These are phyloP conservation scores for Ceriops decandra DNA, from an alignment of 345 rosid species.

Conservation along the genomic window DNA sequence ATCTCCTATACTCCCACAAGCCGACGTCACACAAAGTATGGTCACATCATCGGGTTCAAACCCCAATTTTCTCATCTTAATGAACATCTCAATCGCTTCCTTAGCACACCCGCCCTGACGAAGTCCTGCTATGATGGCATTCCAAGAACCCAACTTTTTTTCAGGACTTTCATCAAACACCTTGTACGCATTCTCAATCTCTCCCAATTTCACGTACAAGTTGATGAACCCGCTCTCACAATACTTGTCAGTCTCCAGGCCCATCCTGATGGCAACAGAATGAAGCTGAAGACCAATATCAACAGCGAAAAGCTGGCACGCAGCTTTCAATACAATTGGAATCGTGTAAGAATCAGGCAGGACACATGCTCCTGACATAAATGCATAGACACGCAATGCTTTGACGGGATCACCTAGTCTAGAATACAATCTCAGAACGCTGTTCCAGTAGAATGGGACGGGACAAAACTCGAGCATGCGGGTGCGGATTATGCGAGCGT, in stretches of 20 bases:
- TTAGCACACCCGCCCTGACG: slow-evolving; percentile 48
- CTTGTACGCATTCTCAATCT: slow-evolving; percentile 43
- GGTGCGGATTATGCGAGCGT: slow-evolving; percentile 50
- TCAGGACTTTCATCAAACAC: slow-evolving; percentile 69
- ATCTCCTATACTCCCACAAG: slow-evolving; percentile 75
- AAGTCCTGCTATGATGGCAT: slow-evolving; percentile 65
- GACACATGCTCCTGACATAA: slow-evolving; percentile 54
- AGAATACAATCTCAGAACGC: slow-evolving; percentile 63
- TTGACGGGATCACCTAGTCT: slow-evolving; percentile 49
- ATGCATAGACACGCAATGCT: slow-evolving; percentile 40
- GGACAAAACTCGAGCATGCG: slow-evolving; percentile 35
- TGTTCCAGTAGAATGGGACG: slow-evolving; percentile 60
- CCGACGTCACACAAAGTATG: slow-evolving; percentile 67
- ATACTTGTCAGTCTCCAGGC: slow-evolving; percentile 52
- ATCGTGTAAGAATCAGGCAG: slow-evolving; percentile 67
- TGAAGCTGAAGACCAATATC: slow-evolving; percentile 58
- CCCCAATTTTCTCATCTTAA: slow-evolving; percentile 56
- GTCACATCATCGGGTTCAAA: slow-evolving; percentile 72
- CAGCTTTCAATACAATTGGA: slow-evolving; percentile 63
- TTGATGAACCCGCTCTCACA: slow-evolving; percentile 76
- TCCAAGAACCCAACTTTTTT: slow-evolving; percentile 85
- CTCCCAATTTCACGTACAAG: slow-evolving; percentile 52
- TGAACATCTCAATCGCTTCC: slow-evolving; percentile 58
- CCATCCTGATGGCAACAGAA: slow-evolving; percentile 47
- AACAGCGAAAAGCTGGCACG: slow-evolving; percentile 36